phyloP scores from a whole-genome alignment of 108 stramenopile species.

The Ochromonas danica region DNA sequence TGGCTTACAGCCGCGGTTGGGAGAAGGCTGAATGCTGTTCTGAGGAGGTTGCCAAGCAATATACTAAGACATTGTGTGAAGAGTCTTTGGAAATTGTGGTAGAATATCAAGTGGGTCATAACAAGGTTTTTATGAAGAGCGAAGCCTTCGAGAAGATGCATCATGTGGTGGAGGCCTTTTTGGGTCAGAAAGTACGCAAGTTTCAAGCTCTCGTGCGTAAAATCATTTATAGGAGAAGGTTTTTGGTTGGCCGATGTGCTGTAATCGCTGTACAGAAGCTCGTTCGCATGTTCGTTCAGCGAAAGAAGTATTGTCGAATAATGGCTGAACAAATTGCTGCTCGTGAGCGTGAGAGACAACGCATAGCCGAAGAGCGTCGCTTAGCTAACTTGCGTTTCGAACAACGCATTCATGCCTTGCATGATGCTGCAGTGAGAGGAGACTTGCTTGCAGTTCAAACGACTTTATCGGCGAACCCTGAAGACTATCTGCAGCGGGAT shows the following conservation, averaged over 20 bases:
- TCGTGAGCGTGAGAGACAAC: not conserved
- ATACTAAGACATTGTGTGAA: not conserved
- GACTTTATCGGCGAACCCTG: not conserved
- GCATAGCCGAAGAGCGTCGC: conserved; percentile 1
- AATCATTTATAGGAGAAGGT: not conserved
- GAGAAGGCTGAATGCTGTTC: not conserved
- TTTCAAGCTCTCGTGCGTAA: not conserved
- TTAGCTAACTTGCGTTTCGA: not conserved
- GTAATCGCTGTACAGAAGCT: not conserved
- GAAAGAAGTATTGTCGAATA: not conserved
- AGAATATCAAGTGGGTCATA: conserved; percentile 16
- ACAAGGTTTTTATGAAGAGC: not conserved
- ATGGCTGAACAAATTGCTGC: not conserved
- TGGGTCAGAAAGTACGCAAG: not conserved
- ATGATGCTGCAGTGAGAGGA: not conserved
- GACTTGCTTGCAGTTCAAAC: not conserved
- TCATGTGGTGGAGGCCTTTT: not conserved
- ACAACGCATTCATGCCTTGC: not conserved
- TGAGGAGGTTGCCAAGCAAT: not conserved
- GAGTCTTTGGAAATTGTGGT: not conserved
- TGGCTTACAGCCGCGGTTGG: conserved; percentile 5
- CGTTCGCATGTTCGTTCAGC: not conserved
- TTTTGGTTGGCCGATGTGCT: not conserved
- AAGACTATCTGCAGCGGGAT: not conserved
- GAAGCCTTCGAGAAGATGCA: not conserved